Evolutionary conservation across 768 basidiomycete genomes (phyloP), one percentile per base, ranked within the genome.

Genomic region (Kondoa malvinella): DNA sequence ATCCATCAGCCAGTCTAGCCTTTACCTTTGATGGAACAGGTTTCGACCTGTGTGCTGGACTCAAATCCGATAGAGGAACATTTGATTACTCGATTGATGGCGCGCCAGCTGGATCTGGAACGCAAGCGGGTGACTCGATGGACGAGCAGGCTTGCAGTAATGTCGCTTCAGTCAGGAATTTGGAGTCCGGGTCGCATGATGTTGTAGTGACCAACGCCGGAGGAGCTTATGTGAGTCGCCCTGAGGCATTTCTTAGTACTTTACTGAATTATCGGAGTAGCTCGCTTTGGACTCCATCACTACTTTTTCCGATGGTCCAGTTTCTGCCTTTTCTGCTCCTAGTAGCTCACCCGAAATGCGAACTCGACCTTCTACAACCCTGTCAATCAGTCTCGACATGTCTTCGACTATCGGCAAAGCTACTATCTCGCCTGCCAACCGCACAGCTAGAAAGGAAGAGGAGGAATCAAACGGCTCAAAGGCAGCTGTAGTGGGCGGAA

Each of bases 41-140:
- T 26, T 63, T 63, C 61, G 61, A 63, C 32, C 31, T 63, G n/a
- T 63, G 61, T 33, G 61, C 61, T 27, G 61, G 61, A 27, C 8
- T 32, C 3, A 63, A 63, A 32, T 16, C 61, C 12, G 61, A 63
- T 32, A 16, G 61, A 27, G 61, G 61, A 3, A 33, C 61, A 17
- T 63, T 63, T 29, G 31, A 17, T 63, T 27, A 34, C 29, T 16
- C 61, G 3, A 25, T 32, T 3, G 29, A 63, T 15, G 31, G 32
- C 14, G 32, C 16, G 3, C n/a, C 32, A 33, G 14, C 27, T 15
- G 61, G 61, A 29, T 31, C 61, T 30, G 61, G 61, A 16, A 63
- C 61, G 16, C 3, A 63, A 32, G 4, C 31, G 61, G 61, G 61
- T 21, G 14, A 3, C n/a, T 3, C 3, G 16, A 63, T 63, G 30